phyloP scores from a whole-genome alignment of 352 stramenopile genomes.

The Phytophthora kernoviae region DNA sequence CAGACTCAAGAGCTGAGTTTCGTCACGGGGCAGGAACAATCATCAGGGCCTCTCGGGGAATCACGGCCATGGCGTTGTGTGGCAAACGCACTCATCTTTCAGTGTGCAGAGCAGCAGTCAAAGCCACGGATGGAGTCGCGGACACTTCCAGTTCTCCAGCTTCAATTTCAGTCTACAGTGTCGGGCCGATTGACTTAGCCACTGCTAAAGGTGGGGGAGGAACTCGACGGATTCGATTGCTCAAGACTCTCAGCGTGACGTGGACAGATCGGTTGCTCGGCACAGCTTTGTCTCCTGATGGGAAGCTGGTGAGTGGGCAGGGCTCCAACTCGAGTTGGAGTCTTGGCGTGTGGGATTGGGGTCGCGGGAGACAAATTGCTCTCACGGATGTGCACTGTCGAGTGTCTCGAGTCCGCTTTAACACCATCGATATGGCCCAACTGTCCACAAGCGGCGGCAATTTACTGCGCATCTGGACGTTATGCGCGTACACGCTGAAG shows the following conservation, averaged over 20 bases:
- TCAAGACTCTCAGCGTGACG: constrained; percentile 55
- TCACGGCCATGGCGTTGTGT: constrained; percentile 75
- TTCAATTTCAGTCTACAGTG: constrained; percentile 46
- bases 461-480: constrained; percentile 75
- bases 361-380: constrained; percentile 64
- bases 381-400: constrained; percentile 68
- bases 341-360: constrained; percentile 81
- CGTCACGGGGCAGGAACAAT: constrained; percentile 32
- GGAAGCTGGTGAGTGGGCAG: constrained; percentile 70
- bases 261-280: constrained; percentile 59
- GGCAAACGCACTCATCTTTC: constrained; percentile 56
- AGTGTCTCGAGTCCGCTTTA: constrained; percentile 77
- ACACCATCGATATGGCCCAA: constrained; percentile 79
- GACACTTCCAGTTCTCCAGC: constrained; percentile 17
- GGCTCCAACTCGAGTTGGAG: constrained; percentile 58
- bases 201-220: constrained; percentile 8
- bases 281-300: constrained; percentile 66
- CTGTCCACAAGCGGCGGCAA: constrained; percentile 73
- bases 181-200: constrained; percentile 4
- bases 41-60: constrained; percentile 45
- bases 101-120: constrained; percentile 57
- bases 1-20: constrained; percentile 65
- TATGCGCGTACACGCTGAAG: constrained; percentile 76
- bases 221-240: constrained; percentile 25
- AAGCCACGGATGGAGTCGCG: constrained; percentile 11